Evolutionary conservation across 495 filamentous ascomycete species (phyloP), one percentile per base, ranked within the genome.

Genomic region (Apodospora peruviana): DNA sequence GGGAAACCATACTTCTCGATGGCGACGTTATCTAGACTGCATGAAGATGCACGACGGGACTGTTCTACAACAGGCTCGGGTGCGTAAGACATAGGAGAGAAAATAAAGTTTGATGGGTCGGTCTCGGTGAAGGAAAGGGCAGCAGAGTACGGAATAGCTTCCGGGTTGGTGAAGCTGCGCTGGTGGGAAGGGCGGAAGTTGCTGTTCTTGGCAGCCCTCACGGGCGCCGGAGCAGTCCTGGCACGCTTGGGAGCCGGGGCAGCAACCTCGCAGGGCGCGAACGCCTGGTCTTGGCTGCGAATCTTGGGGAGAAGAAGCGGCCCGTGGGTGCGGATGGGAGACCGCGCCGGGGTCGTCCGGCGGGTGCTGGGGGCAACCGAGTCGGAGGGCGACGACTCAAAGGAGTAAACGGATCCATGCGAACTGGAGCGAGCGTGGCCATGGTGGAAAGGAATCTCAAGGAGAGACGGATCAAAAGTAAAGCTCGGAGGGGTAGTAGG

Each of bases 301-400:
- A 95, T 88, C 74, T 87, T 91, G 49, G 91, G 91, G 22, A 96
- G 75, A 44, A 96, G 77, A 22, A 86, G 71, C 27, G 89, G 88
- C 11, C 88, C 90, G 72, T 87, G 81, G 29, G 90, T 84, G 20
- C 84, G 76, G 56, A 90, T 81, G 46, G 90, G 90, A 21, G 86
- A 87, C 48, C 79, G 69, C 38, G 74, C 73, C 17, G 90, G 89
- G 27, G 86, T 91, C 43, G 87, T 91, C 47, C 78, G 70, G 48
- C 76, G 71, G 20, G 88, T 91, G 69, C 79, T 73, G 40, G 60
- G 48, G 9, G 66, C 56, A 36, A 68, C 53, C 32, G 82, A 80
- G 53, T 85, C 87, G 66, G 84, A 86, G 47, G 89, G 87, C 53
- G 89, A 91, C 36, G 85, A 88, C 62, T 87, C 81, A 52, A 79